Conservation (phyloP, 1,139 yeast species). For the Dujonia santamariae region DNA sequence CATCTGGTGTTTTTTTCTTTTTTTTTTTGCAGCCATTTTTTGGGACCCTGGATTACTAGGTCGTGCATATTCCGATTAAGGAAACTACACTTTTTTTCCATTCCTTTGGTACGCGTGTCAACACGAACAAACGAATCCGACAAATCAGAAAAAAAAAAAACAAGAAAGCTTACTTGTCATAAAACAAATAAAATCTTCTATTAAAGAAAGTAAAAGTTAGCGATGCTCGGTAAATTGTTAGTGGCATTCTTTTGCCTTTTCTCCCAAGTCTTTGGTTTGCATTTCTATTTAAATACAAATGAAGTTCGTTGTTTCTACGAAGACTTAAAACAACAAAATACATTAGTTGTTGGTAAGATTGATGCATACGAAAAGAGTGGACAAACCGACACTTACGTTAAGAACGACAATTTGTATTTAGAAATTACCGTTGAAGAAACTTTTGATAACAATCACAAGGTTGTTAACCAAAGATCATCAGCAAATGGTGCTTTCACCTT, state of each 20-base stretch:
- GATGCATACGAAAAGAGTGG: conserved; percentile 41
- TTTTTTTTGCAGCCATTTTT: too few relatives aligned
- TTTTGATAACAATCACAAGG: conserved; percentile 46
- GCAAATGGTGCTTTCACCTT: conserved; percentile 43
- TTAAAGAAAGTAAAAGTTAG: background rate
- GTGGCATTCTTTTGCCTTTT: conserved; percentile 3
- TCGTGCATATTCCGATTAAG: too few relatives aligned
- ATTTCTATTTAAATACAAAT: conserved; percentile 45
- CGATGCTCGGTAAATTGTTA: conserved; percentile 1
- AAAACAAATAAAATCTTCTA: background rate
- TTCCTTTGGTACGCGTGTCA: background rate
- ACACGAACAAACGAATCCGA: conserved; percentile 1
- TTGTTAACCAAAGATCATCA: conserved; percentile 37
- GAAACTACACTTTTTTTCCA: too few relatives aligned
- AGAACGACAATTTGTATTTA: conserved; percentile 31
- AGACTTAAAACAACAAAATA: conserved; percentile 39
- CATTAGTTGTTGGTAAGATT: conserved; percentile 44
- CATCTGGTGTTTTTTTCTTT: background rate
- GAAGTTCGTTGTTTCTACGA: conserved; percentile 47
- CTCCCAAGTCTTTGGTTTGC: conserved; percentile 26
- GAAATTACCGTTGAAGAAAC: conserved; percentile 47
- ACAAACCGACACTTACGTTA: conserved; percentile 25
- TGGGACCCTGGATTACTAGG: too few relatives aligned
- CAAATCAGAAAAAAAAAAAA: background rate
- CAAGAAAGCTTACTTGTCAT: background rate